These are phyloP conservation scores for Apiotrichum gamsii DNA, from an alignment of 1,284 basidiomycete species.

Conservation along the genomic window DNA sequence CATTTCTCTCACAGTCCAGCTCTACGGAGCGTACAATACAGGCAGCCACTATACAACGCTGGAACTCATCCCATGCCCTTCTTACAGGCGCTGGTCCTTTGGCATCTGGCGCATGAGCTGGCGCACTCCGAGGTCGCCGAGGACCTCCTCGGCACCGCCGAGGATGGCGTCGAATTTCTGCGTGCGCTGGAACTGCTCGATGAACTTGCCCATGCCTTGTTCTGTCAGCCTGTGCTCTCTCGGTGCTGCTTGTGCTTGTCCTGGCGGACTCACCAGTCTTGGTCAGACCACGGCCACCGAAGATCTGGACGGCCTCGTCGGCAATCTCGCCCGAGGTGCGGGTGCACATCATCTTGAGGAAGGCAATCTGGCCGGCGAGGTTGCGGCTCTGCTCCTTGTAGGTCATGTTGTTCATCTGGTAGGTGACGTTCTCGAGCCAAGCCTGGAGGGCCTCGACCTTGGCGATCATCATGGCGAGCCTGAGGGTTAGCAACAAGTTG, in stretches of 20 bases:
- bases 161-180: slow-evolving; percentile 82
- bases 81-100: slow-evolving; percentile 19
- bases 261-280: too few species aligned
- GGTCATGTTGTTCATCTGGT: slow-evolving; percentile 80
- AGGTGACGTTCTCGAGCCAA: slow-evolving; percentile 84
- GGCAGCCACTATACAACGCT: too few species aligned
- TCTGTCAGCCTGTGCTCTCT: too few species aligned
- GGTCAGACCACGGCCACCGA: slow-evolving; percentile 56
- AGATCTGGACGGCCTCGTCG: slow-evolving; percentile 52
- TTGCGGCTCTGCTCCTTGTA: slow-evolving; percentile 58
- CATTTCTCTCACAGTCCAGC: too few species aligned
- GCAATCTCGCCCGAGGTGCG: slow-evolving; percentile 48
- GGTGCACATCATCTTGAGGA: slow-evolving; percentile 58
- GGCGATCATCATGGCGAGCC: slow-evolving; percentile 74
- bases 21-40: too few species aligned
- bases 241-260: too few species aligned
- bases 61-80: background rate
- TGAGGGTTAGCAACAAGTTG: slow-evolving; percentile 7
- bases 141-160: slow-evolving; percentile 49
- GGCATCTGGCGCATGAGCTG: slow-evolving; percentile 32
- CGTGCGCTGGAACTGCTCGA: slow-evolving; percentile 51
- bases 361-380: slow-evolving; percentile 48
- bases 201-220: slow-evolving; percentile 55
- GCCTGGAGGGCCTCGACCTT: slow-evolving; percentile 75
- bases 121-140: slow-evolving; percentile 53